A percentile compares a stretch with the other conserved stretches of the same genome.
These are phyloP conservation scores for Bocquillonia castaneifolia DNA, from an alignment of 441 rosid genomes.

Conservation along the genomic window DNA sequence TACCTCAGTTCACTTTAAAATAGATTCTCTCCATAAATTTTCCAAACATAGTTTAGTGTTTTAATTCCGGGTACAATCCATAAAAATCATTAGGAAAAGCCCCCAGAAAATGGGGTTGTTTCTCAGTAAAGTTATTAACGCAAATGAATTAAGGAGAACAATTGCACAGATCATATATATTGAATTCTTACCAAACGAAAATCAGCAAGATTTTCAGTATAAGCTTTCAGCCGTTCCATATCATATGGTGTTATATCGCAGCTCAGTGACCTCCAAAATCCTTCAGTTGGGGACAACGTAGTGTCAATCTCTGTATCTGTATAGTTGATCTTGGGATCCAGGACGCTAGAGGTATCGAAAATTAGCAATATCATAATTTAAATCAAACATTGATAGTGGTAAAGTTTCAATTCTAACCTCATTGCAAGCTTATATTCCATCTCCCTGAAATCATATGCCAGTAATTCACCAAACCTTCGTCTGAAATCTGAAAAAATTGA, in stretches of 20 bases:
- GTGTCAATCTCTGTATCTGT: slow-evolving; percentile 34
- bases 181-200: slow-evolving; percentile 54
- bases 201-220: slow-evolving; percentile 71
- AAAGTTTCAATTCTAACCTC: slow-evolving; percentile 54
- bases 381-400: slow-evolving; percentile 9
- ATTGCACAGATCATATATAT: background rate
- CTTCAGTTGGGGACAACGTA: slow-evolving; percentile 36
- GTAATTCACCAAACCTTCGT: slow-evolving; percentile 55
- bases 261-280: slow-evolving; percentile 47
- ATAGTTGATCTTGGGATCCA: slow-evolving; percentile 85
- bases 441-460: slow-evolving; percentile 48
- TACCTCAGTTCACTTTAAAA: too few relatives aligned
- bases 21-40: too few relatives aligned
- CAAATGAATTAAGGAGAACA: too few relatives aligned
- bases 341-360: slow-evolving; percentile 47
- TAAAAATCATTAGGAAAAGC: background rate
- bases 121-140: too few relatives aligned
- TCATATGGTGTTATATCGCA: slow-evolving; percentile 58
- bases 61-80: background rate
- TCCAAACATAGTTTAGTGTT: too few relatives aligned
- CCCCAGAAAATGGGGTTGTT: too few relatives aligned
- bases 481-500: slow-evolving; percentile 56
- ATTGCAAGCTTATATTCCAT: slow-evolving; percentile 94
- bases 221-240: slow-evolving; percentile 68
- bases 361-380: slow-evolving; percentile 25